Evolutionary conservation across 768 basidiomycete species (phyloP), one percentile per base, ranked within the genome.

Genomic region (Baorangia bicolor): DNA sequence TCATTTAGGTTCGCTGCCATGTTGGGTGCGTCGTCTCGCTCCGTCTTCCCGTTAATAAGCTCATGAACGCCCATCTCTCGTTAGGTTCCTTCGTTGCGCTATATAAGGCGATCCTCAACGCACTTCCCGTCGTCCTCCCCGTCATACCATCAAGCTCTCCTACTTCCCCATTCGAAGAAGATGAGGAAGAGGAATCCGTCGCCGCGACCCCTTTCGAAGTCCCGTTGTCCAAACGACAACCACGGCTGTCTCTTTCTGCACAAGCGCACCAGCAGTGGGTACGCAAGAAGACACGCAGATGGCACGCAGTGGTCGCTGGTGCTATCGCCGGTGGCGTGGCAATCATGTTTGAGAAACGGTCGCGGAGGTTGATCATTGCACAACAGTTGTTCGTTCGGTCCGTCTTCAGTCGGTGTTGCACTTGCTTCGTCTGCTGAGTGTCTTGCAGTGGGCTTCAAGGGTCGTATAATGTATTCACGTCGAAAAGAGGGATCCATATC

Each of bases 361-460:
- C 79, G 3, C 71, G 89, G 34, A 76, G 90, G 53, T 72, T 77
- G 16, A 80, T 81, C 18, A 88, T 94, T 58, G 88, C 88, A 0
- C 92, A 95, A 64, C 94, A 95, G 71, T 67, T 94, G 63, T 92
- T 96, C 73, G 93, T 96, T 49, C 83, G 93, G 92, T 66, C 6
- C 28, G 47, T 48, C 13, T n/a, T 54, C 6, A 9, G 9, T 27
- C 11, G 3, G 37, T 5, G 1, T 54, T 8, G 49, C 21, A 30
- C 6, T 16, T 33, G 45, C 30, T 20, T 35, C 4, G n/a, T 23
- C 37, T 50, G 20, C 18, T 60, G 25, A 63, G 46, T 21, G 20
- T 33, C 33, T 51, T 30, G 25, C 51, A 92, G 94, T 44, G 94
- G 95, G 3, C 76, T 98, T 8, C 95, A 98, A 70, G 94, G 92